Conservation (phyloP, 164 flowering plant genomes). For the Stephania japonica region DNA sequence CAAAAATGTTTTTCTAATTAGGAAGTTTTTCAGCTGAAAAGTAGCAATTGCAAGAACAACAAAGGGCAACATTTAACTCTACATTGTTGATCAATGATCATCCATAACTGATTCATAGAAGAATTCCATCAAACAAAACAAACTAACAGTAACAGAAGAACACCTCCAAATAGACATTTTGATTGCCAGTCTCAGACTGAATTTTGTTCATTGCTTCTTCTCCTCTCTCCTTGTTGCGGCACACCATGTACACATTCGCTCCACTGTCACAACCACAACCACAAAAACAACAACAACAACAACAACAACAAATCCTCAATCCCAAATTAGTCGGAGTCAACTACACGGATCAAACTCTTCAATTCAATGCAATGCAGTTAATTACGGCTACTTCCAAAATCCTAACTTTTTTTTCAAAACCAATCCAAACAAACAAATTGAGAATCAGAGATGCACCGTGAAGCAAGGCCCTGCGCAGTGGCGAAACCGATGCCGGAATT, state of each 20-base stretch:
- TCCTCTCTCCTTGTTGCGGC: slow-evolving; percentile 89
- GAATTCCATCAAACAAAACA: neutral
- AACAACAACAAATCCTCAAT: too few relatives aligned
- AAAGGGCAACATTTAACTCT: too few relatives aligned
- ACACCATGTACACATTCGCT: slow-evolving; percentile 77
- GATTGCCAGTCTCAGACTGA: slow-evolving; percentile 64
- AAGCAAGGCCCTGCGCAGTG: slow-evolving; percentile 81
- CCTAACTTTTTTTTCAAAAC: neutral
- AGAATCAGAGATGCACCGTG: slow-evolving; percentile 40
- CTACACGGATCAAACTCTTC: too few relatives aligned
- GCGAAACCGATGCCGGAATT: slow-evolving; percentile 94
- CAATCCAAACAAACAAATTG: neutral
- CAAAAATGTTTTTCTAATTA: too few relatives aligned
- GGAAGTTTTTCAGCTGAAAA: too few relatives aligned
- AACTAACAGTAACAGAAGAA: neutral
- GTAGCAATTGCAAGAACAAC: too few relatives aligned
- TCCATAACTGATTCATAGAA: neutral
- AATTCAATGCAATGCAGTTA: too few relatives aligned
- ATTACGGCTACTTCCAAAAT: too few relatives aligned
- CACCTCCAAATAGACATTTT: slow-evolving; percentile 85
- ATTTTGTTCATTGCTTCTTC: slow-evolving; percentile 81
- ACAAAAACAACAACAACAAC: neutral
- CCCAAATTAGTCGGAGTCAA: too few relatives aligned
- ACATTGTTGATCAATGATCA: too few relatives aligned
- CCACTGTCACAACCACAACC: slow-evolving; percentile 50